These are phyloP conservation scores for Chamaenerion angustifolium DNA, from an alignment of 345 rosid species.

Conservation along the genomic window DNA sequence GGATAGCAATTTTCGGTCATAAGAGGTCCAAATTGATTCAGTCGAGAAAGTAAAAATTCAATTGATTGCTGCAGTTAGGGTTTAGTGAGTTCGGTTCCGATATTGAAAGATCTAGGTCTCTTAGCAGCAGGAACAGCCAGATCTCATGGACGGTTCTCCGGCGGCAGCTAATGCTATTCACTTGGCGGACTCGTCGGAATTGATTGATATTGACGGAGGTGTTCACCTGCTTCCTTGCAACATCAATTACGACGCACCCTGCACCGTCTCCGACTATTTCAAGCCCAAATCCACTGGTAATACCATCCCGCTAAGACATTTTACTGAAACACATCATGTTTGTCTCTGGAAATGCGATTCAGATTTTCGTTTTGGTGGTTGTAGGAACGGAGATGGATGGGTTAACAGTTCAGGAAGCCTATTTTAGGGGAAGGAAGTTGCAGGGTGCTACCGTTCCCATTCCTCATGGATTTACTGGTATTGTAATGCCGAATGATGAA, in stretches of 20 bases:
- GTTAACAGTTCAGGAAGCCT: constrained; percentile 47
- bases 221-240: constrained; percentile 83
- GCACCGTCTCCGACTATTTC: constrained; percentile 63
- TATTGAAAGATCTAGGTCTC: no score
- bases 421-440: constrained; percentile 82
- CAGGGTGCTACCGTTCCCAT: constrained; percentile 52
- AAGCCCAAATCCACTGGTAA: constrained; percentile 56
- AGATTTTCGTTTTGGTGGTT: background rate
- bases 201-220: constrained; percentile 29
- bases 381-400: constrained; percentile 54
- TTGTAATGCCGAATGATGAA: background rate
- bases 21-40: no score
- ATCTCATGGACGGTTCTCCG: constrained; percentile 5
- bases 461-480: constrained; percentile 69
- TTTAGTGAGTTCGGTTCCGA: no score
- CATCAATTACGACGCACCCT: constrained; percentile 59
- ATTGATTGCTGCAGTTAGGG: no score
- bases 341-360: background rate
- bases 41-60: no score
- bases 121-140: background rate
- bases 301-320: background rate
- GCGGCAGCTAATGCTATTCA: constrained; percentile 27
- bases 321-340: background rate
- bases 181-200: constrained; percentile 7
- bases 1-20: no score